Base-by-base conservation (phyloP, 1,284 basidiomycete species). In the Trametes hirsuta region DNA sequence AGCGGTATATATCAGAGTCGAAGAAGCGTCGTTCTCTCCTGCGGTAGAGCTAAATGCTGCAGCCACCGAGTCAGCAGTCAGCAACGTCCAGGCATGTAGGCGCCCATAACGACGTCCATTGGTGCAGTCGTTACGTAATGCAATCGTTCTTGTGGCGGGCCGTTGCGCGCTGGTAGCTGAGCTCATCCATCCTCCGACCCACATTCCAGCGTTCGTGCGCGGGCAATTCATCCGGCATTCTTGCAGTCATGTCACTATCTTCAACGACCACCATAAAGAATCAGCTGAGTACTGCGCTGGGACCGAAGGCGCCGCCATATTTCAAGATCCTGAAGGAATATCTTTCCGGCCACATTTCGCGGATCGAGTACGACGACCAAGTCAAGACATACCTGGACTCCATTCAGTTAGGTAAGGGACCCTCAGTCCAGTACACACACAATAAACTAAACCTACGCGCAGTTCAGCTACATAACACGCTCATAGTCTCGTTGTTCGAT, bases 401-500 rank as follows among this genome's bases (percentile, higher is more conserved):
- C 1, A 80, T 84, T 18, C 82, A 80, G 56, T 81, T 92, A 24
- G 77, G 88, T 88, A 62, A 62, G 78, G 68, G 55, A 35, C 22
- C 22, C 34, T 49, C 41, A 12, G 1, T 24, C 9, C 1, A 11
- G 2, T 6, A 39, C 8, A 4, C 3, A 2, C 1, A 42, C n/a
- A n/a, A 40, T 30, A 41, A 30, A 15, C 40, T 39, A 42, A 59
- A 36, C 22, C 34, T 1, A 2, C 59, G 21, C 51, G 47, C 66
- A 90, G 88, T 92, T 35, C 88, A 90, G 71, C 76, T 93, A 2
- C 91, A 93, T 69, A 93, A 93, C 72, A 84, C 90, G 3, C 79
- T 93, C 30, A 85, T 93, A 47, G 90, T 92, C 40, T 91, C 91
- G 3, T 74, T 93, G 11, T 90, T 93, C 63, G 90, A 91, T 69